A percentile compares a stretch with the other conserved stretches of the same genome.
These are phyloP conservation scores for Nannizziopsis barbatae DNA, from an alignment of 2,329 filamentous ascomycete genomes.

Conservation along the genomic window DNA sequence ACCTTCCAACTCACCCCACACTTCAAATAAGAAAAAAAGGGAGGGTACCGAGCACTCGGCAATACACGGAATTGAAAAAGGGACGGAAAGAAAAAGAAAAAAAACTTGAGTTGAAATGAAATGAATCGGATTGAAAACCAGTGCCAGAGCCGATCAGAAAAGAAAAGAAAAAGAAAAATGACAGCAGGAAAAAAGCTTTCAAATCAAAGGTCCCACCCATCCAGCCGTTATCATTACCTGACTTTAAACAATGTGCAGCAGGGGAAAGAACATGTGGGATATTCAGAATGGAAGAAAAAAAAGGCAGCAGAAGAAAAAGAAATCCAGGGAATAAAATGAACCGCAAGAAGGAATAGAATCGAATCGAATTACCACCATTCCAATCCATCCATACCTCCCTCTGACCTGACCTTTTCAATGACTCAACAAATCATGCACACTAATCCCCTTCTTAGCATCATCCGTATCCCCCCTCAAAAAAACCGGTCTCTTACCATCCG, in stretches of 20 bases:
- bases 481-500: conserved; percentile 14
- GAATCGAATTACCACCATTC: no score
- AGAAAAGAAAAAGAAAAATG: no score
- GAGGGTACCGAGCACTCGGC: neutral
- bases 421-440: conserved; percentile 46
- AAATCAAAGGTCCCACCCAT: no score
- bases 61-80: neutral
- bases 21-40: neutral
- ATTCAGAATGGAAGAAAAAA: no score
- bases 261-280: no score
- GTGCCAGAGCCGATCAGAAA: neutral
- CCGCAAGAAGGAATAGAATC: no score
- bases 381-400: no score
- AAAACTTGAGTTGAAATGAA: neutral
- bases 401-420: conserved; percentile 32
- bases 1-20: neutral
- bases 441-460: conserved; percentile 38
- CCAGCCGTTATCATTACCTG: no score
- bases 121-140: neutral
- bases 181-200: neutral
- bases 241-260: no score
- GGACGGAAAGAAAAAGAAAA: neutral
- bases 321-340: no score
- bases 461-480: neutral
- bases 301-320: no score